Evolutionary conservation across 2,329 filamentous ascomycete genomes (phyloP), one percentile per base, ranked within the genome.

Genomic region (Fusarium sp.): DNA sequence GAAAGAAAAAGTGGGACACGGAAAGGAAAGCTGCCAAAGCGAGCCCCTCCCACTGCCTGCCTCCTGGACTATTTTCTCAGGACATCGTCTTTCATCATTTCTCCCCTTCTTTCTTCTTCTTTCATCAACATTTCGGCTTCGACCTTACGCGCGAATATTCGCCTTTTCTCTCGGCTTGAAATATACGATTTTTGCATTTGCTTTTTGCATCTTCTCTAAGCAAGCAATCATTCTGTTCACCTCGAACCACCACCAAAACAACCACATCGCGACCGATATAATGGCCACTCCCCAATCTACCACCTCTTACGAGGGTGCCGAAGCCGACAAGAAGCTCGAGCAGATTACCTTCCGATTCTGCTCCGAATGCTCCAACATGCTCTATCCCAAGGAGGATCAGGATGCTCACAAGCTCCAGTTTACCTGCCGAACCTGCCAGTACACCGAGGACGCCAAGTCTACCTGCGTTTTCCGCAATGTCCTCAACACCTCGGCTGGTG

Each of bases 321-420:
- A 78, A 53, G 80, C 77, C 63, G 83, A 86, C 75, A 86, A 85
- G 76, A 84, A 84, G 73, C 83, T 85, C 71, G 90, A 95, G 82
- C 94, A 97, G 81, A 94, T 98, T 81, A 94, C 93, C 49, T 99
- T 98, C 83, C 92, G 93, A 77, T 99, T 99, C 87, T 99, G 96
- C 85, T 94, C 94, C 75, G 96, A 99, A 87, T 99, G 96, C 84
- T 97, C 94, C 76, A 99, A 99, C 86, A 92, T 99, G 88, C 87
- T 99, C 58, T 98, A 98, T 79, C 96, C 96, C 53, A 96, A 97
- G 83, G 97, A 99, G 85, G 94, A 99, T 82, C 90, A 91, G 69
- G 86, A 91, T 67, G 90, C 90, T 67, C 93, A 93, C 83, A 91
- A 90, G 76, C 90, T 99, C 74, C 92, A 97, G 85, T 99, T 97